Percentiles rank a stretch among this genome's conserved stretches.
Conservation (phyloP, 768 basidiomycete species). For the Suillus lakei region DNA sequence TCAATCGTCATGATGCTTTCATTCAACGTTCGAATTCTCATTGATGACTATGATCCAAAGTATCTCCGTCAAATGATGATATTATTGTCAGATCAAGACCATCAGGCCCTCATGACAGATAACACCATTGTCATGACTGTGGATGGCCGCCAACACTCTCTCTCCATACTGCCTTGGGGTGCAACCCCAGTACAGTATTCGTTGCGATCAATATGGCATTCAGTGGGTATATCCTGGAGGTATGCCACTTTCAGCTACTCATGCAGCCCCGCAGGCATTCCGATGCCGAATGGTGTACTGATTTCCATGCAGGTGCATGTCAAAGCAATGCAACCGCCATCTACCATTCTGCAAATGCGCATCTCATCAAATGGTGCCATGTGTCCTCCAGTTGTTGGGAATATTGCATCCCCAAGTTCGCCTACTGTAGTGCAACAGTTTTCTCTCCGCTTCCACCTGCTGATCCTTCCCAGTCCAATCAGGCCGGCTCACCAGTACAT, state of each 20-base stretch:
- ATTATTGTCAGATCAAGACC: too few relatives aligned
- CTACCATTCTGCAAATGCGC: conserved; percentile 58
- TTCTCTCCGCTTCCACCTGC: conserved; percentile 34
- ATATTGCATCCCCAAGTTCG: conserved; percentile 31
- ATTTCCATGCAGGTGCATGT: conserved; percentile 62
- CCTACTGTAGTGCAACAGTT: conserved; percentile 29
- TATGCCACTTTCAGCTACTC: conserved; percentile 27
- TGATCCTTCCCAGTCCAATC: conserved; percentile 28
- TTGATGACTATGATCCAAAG: conserved; percentile 74
- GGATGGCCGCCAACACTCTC: conserved; percentile 55
- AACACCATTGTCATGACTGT: conserved; percentile 42
- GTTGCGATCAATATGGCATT: conserved; percentile 27
- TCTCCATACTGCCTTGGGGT: conserved; percentile 50
- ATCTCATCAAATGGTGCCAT: conserved; percentile 64
- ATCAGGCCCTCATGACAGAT: too few relatives aligned
- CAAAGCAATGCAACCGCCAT: conserved; percentile 63
- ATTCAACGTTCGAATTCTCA: conserved; percentile 48
- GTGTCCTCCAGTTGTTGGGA: conserved; percentile 48
- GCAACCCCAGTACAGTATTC: conserved; percentile 29
- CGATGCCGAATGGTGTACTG: conserved; percentile 50
- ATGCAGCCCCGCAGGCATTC: conserved; percentile 22
- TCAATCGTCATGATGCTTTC: conserved; percentile 68
- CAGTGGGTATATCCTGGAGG: conserved; percentile 29
- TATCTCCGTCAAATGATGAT: too few relatives aligned
- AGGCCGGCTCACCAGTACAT: conserved; percentile 44